Conservation (phyloP, 176 grass and related monocot species). For the Carex myosuroides region DNA sequence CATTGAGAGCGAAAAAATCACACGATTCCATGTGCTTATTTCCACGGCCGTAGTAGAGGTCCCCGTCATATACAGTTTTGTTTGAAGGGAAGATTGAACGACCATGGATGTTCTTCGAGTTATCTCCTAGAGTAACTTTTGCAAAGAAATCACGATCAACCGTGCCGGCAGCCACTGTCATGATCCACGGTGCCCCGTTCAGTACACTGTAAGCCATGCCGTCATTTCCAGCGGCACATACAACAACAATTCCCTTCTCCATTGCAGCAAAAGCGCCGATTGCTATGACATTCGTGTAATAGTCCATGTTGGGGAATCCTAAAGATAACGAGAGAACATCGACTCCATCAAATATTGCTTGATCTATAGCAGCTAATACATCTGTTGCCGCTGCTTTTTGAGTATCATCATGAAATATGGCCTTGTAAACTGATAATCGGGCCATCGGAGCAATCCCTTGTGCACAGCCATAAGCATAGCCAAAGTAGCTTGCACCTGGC, state of each 20-base stretch:
- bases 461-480: slow-evolving; percentile 25
- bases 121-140: slow-evolving; percentile 47
- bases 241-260: slow-evolving; percentile 37
- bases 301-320: slow-evolving; percentile 25
- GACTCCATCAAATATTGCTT: slow-evolving; percentile 61
- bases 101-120: slow-evolving; percentile 23
- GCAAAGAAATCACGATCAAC: slow-evolving; percentile 60
- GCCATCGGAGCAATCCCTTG: slow-evolving; percentile 39
- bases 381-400: neutral
- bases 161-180: slow-evolving; percentile 70
- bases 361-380: slow-evolving; percentile 34
- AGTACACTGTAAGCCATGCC: slow-evolving; percentile 36
- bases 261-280: slow-evolving; percentile 49
- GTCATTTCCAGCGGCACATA: slow-evolving; percentile 61
- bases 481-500: slow-evolving; percentile 27
- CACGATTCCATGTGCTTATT: slow-evolving; percentile 37
- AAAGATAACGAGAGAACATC: slow-evolving; percentile 55
- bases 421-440: slow-evolving; percentile 45
- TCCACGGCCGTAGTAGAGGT: slow-evolving; percentile 38
- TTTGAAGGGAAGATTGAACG: slow-evolving; percentile 43
- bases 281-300: slow-evolving; percentile 39
- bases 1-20: slow-evolving; percentile 22
- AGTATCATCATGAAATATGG: slow-evolving; percentile 28
- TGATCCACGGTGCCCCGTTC: slow-evolving; percentile 71
- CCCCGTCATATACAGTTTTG: neutral